phyloP scores from a whole-genome alignment of 306 rosid species.

The Lagenaria siceraria region DNA sequence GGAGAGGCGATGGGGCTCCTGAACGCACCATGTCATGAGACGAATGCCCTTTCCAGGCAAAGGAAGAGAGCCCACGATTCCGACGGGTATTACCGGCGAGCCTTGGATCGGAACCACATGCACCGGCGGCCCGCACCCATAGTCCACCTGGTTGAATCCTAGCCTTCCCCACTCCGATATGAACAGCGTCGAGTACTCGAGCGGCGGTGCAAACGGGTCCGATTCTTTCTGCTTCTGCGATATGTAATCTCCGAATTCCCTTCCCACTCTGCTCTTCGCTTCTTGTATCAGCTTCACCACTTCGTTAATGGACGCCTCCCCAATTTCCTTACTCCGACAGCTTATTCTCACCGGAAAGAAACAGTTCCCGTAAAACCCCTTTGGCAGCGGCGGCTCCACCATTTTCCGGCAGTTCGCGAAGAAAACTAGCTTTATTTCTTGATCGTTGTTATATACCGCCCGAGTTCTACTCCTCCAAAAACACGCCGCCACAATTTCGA shows the following conservation, averaged over 20 bases:
- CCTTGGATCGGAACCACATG: conserved; percentile 56
- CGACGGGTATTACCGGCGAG: conserved; percentile 42
- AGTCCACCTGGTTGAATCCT: conserved; percentile 62
- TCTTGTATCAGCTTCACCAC: conserved; percentile 51
- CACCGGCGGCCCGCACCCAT: conserved; percentile 52
- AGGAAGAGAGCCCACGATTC: conserved; percentile 37
- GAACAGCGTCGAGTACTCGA: conserved; percentile 35
- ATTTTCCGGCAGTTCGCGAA: conserved; percentile 66
- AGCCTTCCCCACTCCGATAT: conserved; percentile 72
- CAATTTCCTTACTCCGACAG: conserved; percentile 17
- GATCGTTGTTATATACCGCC: conserved; percentile 16
- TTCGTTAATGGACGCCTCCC: conserved; percentile 9
- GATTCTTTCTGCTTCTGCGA: conserved; percentile 11
- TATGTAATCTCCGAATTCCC: conserved; percentile 34
- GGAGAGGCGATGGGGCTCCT: conserved; percentile 26
- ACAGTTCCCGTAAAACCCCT: conserved; percentile 77
- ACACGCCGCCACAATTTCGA: conserved; percentile 48
- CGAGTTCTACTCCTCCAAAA: conserved; percentile 50
- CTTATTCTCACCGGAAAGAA: conserved; percentile 54
- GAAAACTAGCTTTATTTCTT: conserved; percentile 35
- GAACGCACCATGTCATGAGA: conserved; percentile 62
- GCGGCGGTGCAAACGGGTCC: conserved; percentile 51
- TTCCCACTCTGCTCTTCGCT: conserved; percentile 34
- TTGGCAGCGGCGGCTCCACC: conserved; percentile 49
- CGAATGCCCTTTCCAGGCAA: conserved; percentile 41